Evolutionary conservation across 1,139 yeast species (phyloP), one percentile per base, ranked within the genome.

Genomic region (Suhomyces bolitotheri): DNA sequence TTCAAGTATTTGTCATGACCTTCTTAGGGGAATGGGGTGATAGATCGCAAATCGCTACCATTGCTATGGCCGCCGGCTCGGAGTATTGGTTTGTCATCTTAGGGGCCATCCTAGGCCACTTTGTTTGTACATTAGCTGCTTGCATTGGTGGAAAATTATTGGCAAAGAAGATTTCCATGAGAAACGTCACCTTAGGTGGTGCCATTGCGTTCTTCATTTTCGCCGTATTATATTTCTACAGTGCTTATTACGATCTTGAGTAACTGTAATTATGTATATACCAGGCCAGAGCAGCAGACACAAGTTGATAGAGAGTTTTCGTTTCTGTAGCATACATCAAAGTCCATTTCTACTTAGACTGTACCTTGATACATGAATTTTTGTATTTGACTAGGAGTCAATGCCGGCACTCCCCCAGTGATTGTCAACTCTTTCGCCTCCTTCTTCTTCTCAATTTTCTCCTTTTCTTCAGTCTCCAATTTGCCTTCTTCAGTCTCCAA

Each of bases 11-110:
- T 58, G 80, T 82, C 36, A 90, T 94, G 97, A 88, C 96, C 2
- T 94, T 94, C 59, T 69, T 92, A 38, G 98, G 97, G 40, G 99
- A 92, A 66, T 89, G 97, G 95, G 99, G 99, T 33, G 99, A 92
- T 61, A 80, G 98, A 54, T 89, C 97, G 10, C 99, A 92, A 64
- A 88, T 92, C 36, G 96, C 97, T 24, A 94, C 97, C 27, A 89
- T 92, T 53, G 98, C 98, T 34, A 85, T 92, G 95, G 97, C 97
- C 31, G 96, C 98, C 1, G 97, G 97, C 25, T 82, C 89, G 24
- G 87, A 89, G 59, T 92, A 88, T 65, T 82, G 95, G 92, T 73
- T 73, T 53, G 96, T 90, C 31, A 87, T 92, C 30, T 50, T 82
- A 29, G 98, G 99, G 40, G 96, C 96, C 15, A 79, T 89, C 27